Evolutionary conservation across 352 stramenopile species (phyloP).

Genomic region (Phytophthora meadii): DNA sequence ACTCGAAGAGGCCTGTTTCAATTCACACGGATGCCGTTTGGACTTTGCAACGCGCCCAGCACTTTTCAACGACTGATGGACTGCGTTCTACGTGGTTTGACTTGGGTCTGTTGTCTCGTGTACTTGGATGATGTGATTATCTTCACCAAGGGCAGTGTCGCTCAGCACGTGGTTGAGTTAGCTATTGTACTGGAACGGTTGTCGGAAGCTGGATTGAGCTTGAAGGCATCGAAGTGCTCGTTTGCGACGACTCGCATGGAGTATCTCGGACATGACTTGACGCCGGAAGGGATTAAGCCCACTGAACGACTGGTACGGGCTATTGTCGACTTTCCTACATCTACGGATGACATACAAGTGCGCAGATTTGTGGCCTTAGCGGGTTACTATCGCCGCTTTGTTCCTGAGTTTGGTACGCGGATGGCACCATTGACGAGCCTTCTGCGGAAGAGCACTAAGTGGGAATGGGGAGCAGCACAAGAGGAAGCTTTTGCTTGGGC

Average conservation of each 20-base stretch:
- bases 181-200: constrained; percentile 13
- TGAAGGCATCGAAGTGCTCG: constrained; percentile 30
- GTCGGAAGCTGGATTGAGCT: constrained; percentile 5
- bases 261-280: constrained; percentile 35
- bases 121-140: constrained; percentile 39
- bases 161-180: constrained; percentile 24
- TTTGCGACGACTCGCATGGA: constrained; percentile 25
- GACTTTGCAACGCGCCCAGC: constrained; percentile 23
- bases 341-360: constrained; percentile 8
- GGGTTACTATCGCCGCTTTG: constrained; percentile 34
- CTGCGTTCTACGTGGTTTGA: constrained; percentile 21
- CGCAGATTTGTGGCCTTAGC: constrained; percentile 34
- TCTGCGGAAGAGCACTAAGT: constrained; percentile 21
- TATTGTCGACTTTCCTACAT: constrained; percentile 10
- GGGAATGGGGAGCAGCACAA: constrained; percentile 27
- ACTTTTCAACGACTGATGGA: constrained; percentile 40
- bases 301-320: neutral
- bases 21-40: constrained; percentile 31
- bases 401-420: constrained; percentile 21
- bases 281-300: constrained; percentile 9
- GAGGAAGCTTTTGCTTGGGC: constrained; percentile 25
- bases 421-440: constrained; percentile 26
- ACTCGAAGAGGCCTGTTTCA: constrained; percentile 18
- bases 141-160: constrained; percentile 21
- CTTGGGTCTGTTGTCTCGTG: constrained; percentile 29